Conservation (phyloP, 768 basidiomycete species). For the Pholiota molesta region DNA sequence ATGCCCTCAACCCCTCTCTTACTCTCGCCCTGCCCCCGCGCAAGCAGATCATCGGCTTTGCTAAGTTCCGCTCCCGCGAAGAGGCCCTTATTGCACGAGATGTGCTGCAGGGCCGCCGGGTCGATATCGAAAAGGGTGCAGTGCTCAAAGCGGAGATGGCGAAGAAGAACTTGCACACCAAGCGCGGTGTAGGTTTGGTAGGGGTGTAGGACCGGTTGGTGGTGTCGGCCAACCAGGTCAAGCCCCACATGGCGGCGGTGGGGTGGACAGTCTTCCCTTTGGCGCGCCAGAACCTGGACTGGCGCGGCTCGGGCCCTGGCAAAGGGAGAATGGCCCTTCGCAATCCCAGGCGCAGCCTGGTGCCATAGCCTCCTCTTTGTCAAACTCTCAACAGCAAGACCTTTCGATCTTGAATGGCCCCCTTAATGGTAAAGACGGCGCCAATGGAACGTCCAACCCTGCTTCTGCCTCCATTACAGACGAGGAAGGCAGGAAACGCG, state of each 20-base stretch:
- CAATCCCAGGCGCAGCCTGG: not conserved
- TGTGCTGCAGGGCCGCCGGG: constrained; percentile 82
- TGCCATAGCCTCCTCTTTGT: not conserved
- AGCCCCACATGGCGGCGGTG: not conserved
- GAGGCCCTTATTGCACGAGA: constrained; percentile 91
- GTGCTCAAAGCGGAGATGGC: constrained; percentile 99
- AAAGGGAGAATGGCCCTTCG: constrained; percentile 5
- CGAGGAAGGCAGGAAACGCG: constrained; percentile 25
- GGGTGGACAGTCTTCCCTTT: not conserved
- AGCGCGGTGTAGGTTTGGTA: constrained; percentile 81
- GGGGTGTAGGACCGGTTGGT: constrained; percentile 26
- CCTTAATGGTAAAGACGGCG: not conserved
- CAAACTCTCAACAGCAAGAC: not conserved
- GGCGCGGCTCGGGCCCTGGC: constrained; percentile 1
- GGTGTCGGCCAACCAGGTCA: not conserved
- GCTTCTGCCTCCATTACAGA: constrained; percentile 7
- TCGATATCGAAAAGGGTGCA: constrained; percentile 92
- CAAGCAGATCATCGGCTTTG: constrained; percentile 98
- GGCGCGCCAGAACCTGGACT: not conserved
- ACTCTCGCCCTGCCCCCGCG: constrained; percentile 59
- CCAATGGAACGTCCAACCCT: not conserved
- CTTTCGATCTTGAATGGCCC: not conserved
- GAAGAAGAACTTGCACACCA: constrained; percentile 98
- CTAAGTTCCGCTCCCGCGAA: constrained; percentile 87
- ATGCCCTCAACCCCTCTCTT: constrained; percentile 27